Conservation (phyloP, 2,329 filamentous ascomycete species). For the Verticillium zaregamsianum region DNA sequence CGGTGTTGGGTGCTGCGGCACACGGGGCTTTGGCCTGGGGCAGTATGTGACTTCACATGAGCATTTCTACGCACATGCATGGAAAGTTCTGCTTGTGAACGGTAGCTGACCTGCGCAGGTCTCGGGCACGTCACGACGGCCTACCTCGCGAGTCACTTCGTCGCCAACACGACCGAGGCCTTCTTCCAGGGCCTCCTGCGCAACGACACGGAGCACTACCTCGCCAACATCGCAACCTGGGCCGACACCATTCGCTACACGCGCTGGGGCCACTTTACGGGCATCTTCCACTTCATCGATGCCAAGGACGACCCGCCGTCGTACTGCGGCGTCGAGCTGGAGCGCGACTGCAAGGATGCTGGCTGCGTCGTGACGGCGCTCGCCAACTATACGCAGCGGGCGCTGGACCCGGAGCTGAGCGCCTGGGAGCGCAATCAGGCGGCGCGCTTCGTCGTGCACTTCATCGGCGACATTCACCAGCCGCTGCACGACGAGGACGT, state of each 20-base stretch:
- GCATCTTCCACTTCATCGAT: slow-evolving; percentile 66
- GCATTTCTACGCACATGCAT: slow-evolving; percentile 7
- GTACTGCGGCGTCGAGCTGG: slow-evolving; percentile 52
- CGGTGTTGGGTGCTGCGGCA: slow-evolving; percentile 23
- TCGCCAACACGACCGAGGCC: slow-evolving; percentile 48
- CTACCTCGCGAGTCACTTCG: slow-evolving; percentile 58
- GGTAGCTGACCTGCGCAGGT: slow-evolving; percentile 29
- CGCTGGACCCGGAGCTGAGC: slow-evolving; percentile 41
- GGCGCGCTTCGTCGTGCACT: slow-evolving; percentile 64
- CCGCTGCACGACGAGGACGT: slow-evolving; percentile 64
- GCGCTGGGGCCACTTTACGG: slow-evolving; percentile 54
- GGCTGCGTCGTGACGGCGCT: slow-evolving; percentile 62
- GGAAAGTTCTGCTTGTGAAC: slow-evolving; percentile 51
- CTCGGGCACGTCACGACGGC: slow-evolving; percentile 64
- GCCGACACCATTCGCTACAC: slow-evolving; percentile 64
- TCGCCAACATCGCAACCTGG: slow-evolving; percentile 63
- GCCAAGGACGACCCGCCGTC: slow-evolving; percentile 58
- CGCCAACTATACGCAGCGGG: slow-evolving; percentile 55
- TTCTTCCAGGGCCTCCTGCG: slow-evolving; percentile 56
- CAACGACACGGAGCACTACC: slow-evolving; percentile 51
- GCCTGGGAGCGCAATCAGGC: slow-evolving; percentile 49
- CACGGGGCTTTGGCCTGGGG: slow-evolving; percentile 35
- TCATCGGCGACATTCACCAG: slow-evolving; percentile 67
- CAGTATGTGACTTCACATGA: slow-evolving; percentile 25
- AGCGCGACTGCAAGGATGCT: slow-evolving; percentile 56